phyloP scores from a whole-genome alignment of 108 stramenopile genomes.

The Epipyxis sp. region DNA sequence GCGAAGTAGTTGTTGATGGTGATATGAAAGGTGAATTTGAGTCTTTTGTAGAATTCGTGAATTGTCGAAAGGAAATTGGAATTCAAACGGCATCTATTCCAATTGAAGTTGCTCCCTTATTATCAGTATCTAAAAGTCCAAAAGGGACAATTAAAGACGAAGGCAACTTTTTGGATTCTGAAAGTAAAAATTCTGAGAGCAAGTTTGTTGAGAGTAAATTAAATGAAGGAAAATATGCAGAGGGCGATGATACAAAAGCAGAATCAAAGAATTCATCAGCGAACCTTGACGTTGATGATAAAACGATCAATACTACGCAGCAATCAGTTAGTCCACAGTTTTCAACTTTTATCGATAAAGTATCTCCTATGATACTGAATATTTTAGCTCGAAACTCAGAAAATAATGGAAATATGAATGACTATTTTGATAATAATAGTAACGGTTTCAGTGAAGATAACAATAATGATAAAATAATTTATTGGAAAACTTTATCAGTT shows the following conservation, averaged over 20 bases:
- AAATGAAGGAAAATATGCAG: neutral
- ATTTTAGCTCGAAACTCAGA: neutral
- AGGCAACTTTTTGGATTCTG: conserved; percentile 4
- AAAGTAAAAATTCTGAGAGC: neutral
- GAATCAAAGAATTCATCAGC: too few relatives aligned
- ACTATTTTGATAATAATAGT: neutral
- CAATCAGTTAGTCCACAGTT: neutral
- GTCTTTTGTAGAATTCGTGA: conserved; percentile 15
- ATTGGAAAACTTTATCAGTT: conserved; percentile 8
- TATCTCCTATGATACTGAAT: neutral
- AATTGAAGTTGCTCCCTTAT: neutral
- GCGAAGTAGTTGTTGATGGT: neutral
- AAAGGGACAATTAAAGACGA: conserved; percentile 2
- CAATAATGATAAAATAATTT: neutral
- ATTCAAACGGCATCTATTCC: neutral
- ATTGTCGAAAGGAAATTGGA: neutral
- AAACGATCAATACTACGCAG: too few relatives aligned
- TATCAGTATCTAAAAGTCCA: neutral
- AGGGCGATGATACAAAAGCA: neutral
- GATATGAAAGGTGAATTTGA: neutral
- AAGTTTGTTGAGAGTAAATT: neutral
- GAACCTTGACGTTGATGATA: too few relatives aligned
- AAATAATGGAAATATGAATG: neutral
- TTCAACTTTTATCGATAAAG: neutral
- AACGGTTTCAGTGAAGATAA: neutral